phyloP scores from a whole-genome alignment of 2,329 filamentous ascomycete species.

The Fusarium sacchari region DNA sequence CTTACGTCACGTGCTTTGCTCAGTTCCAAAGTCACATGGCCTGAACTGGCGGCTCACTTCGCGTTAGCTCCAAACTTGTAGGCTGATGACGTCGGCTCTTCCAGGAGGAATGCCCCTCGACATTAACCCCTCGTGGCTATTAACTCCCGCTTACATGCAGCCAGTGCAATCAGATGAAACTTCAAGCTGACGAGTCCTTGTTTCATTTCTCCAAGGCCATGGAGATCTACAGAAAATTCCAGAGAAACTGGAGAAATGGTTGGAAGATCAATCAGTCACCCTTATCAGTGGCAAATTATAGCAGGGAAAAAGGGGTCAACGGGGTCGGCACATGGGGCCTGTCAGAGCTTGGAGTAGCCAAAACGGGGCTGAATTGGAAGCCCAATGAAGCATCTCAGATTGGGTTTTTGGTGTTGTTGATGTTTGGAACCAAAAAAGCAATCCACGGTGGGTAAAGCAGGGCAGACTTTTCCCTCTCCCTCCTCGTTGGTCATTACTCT shows the following conservation, averaged over 20 bases:
- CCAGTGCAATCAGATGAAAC: slow-evolving; percentile 20
- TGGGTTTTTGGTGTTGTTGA: slow-evolving; percentile 30
- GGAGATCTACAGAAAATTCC: slow-evolving; percentile 33
- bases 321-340: slow-evolving; percentile 17
- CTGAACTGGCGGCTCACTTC: no score
- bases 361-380: slow-evolving; percentile 16
- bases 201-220: slow-evolving; percentile 36
- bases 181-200: slow-evolving; percentile 41
- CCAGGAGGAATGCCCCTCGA: slow-evolving; percentile 26
- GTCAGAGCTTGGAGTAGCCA: slow-evolving; percentile 8
- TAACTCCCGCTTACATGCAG: slow-evolving; percentile 10
- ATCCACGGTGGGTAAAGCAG: slow-evolving; percentile 16
- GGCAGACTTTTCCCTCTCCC: slow-evolving; percentile 13
- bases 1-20: not conserved
- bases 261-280: slow-evolving; percentile 21
- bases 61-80: slow-evolving; percentile 6
- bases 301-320: slow-evolving; percentile 23
- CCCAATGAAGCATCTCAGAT: slow-evolving; percentile 28
- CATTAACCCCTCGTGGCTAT: slow-evolving; percentile 31
- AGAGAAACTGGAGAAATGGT: slow-evolving; percentile 15
- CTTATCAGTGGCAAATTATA: slow-evolving; percentile 39
- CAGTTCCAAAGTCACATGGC: slow-evolving; percentile 11
- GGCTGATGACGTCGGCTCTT: slow-evolving; percentile 37
- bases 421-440: slow-evolving; percentile 28
- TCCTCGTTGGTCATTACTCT: slow-evolving; percentile 18